These are phyloP conservation scores for Xerocomus amazonicus DNA, from an alignment of 1,284 basidiomycete species.

Conservation along the genomic window DNA sequence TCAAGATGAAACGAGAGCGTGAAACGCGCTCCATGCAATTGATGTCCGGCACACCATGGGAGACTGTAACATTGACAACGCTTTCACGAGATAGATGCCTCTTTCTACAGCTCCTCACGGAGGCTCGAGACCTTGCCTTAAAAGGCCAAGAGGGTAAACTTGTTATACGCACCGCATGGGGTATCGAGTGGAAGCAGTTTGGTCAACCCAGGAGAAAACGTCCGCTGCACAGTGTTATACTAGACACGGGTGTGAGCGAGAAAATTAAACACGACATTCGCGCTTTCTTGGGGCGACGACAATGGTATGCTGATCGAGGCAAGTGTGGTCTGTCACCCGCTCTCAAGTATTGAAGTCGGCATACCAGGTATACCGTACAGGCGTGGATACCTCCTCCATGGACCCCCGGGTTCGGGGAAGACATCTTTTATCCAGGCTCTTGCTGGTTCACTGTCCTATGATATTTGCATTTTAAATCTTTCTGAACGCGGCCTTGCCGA, in stretches of 20 bases:
- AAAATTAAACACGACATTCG: conserved; percentile 77
- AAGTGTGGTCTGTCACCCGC: conserved; percentile 23
- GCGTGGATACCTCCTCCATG: conserved; percentile 91
- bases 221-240: conserved; percentile 88
- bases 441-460: conserved; percentile 89
- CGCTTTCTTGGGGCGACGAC: conserved; percentile 78
- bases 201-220: conserved; percentile 89
- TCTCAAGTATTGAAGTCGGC: conserved; percentile 10
- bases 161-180: conserved; percentile 95
- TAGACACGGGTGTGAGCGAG: conserved; percentile 78
- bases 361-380: conserved; percentile 92
- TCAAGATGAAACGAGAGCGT: conserved; percentile 88
- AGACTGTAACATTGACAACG: conserved; percentile 93
- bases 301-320: conserved; percentile 98
- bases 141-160: conserved; percentile 89
- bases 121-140: conserved; percentile 88
- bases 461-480: conserved; percentile 95
- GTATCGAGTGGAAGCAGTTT: conserved; percentile 94
- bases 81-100: conserved; percentile 81
- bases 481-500: conserved; percentile 96
- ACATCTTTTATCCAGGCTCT: conserved; percentile 98
- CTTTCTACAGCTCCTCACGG: conserved; percentile 79
- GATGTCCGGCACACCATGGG: conserved; percentile 93
- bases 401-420: conserved; percentile 97
- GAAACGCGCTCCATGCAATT: conserved; percentile 92